Percentiles rank a stretch among this genome's conserved stretches.
Conservation (phyloP, 179 eudicot genomes). For the Pouteria campechiana region DNA sequence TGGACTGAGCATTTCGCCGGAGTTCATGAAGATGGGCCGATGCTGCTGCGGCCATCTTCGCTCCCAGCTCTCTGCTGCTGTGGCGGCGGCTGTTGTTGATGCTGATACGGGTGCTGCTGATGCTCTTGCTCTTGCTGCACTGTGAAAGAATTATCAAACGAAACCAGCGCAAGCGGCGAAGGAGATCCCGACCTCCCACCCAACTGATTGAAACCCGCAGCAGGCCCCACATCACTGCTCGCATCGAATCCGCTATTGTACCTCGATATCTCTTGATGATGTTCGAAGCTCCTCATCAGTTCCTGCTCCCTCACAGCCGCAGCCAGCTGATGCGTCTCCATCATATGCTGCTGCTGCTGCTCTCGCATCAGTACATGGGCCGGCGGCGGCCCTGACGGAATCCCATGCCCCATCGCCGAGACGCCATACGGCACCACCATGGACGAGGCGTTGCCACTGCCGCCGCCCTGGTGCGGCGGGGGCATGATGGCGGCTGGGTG, state of each 20-base stretch:
- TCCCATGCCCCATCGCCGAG: constrained; percentile 22
- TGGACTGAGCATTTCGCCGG: too few species aligned
- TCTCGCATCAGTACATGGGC: constrained; percentile 20
- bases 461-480: constrained; percentile 13
- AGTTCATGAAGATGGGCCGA: constrained; percentile 21
- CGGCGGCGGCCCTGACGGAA: constrained; percentile 1
- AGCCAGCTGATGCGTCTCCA: constrained; percentile 50
- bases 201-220: constrained; percentile 28
- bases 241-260: constrained; percentile 32
- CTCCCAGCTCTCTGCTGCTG: constrained; percentile 25
- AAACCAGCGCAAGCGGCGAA: constrained; percentile 33
- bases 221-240: constrained; percentile 7
- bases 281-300: constrained; percentile 47
- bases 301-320: constrained; percentile 49
- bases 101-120: constrained; percentile 27
- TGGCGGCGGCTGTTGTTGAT: constrained; percentile 15
- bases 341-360: constrained; percentile 20
- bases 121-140: constrained; percentile 28
- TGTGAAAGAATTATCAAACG: constrained; percentile 29
- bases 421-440: constrained; percentile 21
- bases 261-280: constrained; percentile 43
- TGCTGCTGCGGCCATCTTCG: constrained; percentile 32
- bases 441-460: constrained; percentile 3
- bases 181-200: constrained; percentile 23
- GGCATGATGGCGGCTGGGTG: constrained; percentile 20